These are phyloP conservation scores for Elaeis oleifera DNA, from an alignment of 202 grass and related monocot genomes.

Conservation along the genomic window DNA sequence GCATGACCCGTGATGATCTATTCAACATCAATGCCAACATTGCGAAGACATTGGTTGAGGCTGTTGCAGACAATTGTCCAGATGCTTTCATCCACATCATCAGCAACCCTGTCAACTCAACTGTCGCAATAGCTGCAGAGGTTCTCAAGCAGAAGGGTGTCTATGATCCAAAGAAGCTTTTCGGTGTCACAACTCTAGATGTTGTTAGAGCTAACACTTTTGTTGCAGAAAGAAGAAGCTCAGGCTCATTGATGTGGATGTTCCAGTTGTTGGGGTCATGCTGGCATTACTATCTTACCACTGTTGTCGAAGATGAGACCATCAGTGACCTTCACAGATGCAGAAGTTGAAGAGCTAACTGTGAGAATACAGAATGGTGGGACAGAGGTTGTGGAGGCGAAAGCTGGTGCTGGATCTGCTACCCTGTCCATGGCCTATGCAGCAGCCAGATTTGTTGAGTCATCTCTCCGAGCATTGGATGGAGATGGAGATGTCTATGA, in stretches of 20 bases:
- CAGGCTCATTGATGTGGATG: conserved; percentile 72
- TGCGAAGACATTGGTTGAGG: conserved; percentile 78
- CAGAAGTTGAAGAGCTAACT: conserved; percentile 57
- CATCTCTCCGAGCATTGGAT: conserved; percentile 57
- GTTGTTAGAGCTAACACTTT: conserved; percentile 84
- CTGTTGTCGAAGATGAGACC: conserved; percentile 74
- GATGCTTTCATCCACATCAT: conserved; percentile 82
- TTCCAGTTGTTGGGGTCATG: conserved; percentile 86
- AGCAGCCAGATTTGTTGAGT: conserved; percentile 71
- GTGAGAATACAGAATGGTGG: conserved; percentile 81
- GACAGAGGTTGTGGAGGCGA: conserved; percentile 87
- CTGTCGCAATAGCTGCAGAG: conserved; percentile 77
- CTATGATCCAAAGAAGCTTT: conserved; percentile 76
- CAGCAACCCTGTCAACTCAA: conserved; percentile 93
- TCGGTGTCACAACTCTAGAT: conserved; percentile 77
- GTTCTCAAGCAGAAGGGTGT: conserved; percentile 80
- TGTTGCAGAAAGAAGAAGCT: conserved; percentile 72
- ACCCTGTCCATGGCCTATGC: conserved; percentile 89
- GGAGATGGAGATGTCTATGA: conserved; percentile 81
- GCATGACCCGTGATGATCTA: conserved; percentile 87
- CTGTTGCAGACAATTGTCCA: conserved; percentile 79
- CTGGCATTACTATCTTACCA: conserved; percentile 76
- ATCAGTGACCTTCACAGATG: conserved; percentile 46
- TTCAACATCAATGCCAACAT: conserved; percentile 85
- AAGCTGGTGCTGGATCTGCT: conserved; percentile 81